A percentile compares a stretch with the other conserved stretches of the same genome.
Evolutionary conservation across 2,329 filamentous ascomycete genomes (phyloP).

Genomic region (Exophiala calicioides): DNA sequence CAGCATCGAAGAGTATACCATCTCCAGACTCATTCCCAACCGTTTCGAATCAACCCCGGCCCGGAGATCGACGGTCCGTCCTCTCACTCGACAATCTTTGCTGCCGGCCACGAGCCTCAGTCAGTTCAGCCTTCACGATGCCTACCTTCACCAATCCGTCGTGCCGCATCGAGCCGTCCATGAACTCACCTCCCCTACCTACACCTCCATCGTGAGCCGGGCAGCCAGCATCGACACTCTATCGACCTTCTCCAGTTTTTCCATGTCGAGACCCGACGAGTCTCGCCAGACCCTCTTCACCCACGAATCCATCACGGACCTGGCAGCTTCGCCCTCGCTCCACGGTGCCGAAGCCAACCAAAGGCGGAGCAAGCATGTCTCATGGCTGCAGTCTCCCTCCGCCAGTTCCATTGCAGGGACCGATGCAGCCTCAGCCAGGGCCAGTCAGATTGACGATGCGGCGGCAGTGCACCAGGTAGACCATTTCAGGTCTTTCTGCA

Average conservation of each 20-base stretch:
- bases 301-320: not conserved
- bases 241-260: slow-evolving; percentile 18
- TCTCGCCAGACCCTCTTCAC: slow-evolving; percentile 17
- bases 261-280: slow-evolving; percentile 23
- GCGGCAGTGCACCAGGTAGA: slow-evolving; percentile 22
- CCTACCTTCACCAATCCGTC: slow-evolving; percentile 23
- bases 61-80: not conserved
- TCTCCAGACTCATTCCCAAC: slow-evolving; percentile 17
- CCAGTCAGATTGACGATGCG: not conserved
- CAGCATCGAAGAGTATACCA: slow-evolving; percentile 22
- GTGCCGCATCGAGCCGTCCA: slow-evolving; percentile 13
- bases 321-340: not conserved
- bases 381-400: slow-evolving; percentile 23
- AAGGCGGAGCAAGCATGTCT: slow-evolving; percentile 20
- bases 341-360: not conserved
- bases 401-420: slow-evolving; percentile 14
- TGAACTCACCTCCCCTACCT: slow-evolving; percentile 10
- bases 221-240: slow-evolving; percentile 25
- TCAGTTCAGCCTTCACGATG: slow-evolving; percentile 26
- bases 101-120: slow-evolving; percentile 26
- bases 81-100: slow-evolving; percentile 15
- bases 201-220: slow-evolving; percentile 18
- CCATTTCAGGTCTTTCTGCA: slow-evolving; percentile 35
- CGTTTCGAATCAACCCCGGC: slow-evolving; percentile 17
- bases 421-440: not conserved